Evolutionary conservation across 2,329 filamentous ascomycete species (phyloP).

Genomic region (Chrysoporthe puriensis): DNA sequence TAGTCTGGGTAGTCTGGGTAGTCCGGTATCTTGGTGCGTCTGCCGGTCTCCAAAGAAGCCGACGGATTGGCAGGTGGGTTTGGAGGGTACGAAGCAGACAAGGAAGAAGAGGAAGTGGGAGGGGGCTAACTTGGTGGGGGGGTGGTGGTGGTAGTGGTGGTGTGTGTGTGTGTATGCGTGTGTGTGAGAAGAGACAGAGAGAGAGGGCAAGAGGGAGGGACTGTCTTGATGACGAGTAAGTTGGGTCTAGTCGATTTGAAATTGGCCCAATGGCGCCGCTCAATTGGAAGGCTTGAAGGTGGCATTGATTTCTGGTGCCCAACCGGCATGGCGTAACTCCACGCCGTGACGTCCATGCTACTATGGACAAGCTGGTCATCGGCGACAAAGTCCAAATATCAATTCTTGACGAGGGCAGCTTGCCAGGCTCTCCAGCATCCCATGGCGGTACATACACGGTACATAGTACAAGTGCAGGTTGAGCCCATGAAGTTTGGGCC

Average conservation of each 20-base stretch:
- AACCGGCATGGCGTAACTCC: background rate
- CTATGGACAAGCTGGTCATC: background rate
- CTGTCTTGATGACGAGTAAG: constrained; percentile 8
- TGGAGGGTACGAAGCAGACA: background rate
- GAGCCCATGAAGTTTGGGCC: background rate
- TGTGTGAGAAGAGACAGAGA: no score
- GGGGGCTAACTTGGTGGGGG: background rate
- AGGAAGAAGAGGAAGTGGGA: background rate
- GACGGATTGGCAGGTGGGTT: background rate
- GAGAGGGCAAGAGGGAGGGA: constrained; percentile 1
- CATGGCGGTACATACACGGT: background rate
- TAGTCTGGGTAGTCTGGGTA: background rate
- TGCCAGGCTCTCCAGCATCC: background rate
- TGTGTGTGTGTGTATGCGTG: no score
- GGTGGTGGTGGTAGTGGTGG: background rate
- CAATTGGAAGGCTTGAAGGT: constrained; percentile 4
- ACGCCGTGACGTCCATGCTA: background rate
- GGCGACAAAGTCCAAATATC: background rate
- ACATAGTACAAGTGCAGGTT: background rate
- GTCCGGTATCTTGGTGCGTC: background rate
- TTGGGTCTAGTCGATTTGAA: background rate
- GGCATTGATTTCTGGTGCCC: background rate
- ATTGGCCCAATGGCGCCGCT: constrained; percentile 7
- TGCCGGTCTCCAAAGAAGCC: background rate
- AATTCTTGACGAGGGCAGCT: background rate